Evolutionary conservation across 2,329 filamentous ascomycete species (phyloP).

Genomic region (Colletotrichum eremochloae): DNA sequence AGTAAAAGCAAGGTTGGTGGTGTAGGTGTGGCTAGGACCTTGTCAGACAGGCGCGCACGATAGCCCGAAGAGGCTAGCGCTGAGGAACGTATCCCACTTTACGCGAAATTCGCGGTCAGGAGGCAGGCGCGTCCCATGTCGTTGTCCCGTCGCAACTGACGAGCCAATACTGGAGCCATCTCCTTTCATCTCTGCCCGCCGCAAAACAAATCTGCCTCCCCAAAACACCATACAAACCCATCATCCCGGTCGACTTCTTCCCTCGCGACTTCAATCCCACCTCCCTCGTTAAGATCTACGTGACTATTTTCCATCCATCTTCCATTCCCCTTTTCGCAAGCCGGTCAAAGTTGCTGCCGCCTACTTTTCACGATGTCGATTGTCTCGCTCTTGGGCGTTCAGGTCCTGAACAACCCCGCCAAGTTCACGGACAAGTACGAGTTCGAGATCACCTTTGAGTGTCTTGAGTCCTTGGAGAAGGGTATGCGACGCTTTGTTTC

Average conservation of each 20-base stretch:
- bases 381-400: conserved; percentile 94
- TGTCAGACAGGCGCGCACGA: conserved; percentile 17
- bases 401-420: conserved; percentile 97
- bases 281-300: conserved; percentile 12
- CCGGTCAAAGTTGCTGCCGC: conserved; percentile 18
- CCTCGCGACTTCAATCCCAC: conserved; percentile 4
- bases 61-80: conserved; percentile 10
- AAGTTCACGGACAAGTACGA: conserved; percentile 93
- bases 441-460: conserved; percentile 99
- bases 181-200: conserved; percentile 36
- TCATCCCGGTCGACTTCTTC: conserved; percentile 6
- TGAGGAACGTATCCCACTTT: conserved; percentile 34
- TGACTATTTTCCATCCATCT: conserved; percentile 13
- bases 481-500: conserved; percentile 62
- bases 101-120: conserved; percentile 44
- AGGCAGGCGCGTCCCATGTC: conserved; percentile 41
- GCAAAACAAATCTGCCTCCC: conserved; percentile 24
- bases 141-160: conserved; percentile 42
- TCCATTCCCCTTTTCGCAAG: conserved; percentile 25
- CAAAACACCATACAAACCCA: conserved; percentile 26
- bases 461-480: conserved; percentile 93
- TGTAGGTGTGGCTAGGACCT: conserved; percentile 23
- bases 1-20: not conserved
- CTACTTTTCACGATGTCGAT: conserved; percentile 79
- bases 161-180: conserved; percentile 12